Base-by-base conservation (phyloP, 495 filamentous ascomycete genomes). In the Daldinia childiae region DNA sequence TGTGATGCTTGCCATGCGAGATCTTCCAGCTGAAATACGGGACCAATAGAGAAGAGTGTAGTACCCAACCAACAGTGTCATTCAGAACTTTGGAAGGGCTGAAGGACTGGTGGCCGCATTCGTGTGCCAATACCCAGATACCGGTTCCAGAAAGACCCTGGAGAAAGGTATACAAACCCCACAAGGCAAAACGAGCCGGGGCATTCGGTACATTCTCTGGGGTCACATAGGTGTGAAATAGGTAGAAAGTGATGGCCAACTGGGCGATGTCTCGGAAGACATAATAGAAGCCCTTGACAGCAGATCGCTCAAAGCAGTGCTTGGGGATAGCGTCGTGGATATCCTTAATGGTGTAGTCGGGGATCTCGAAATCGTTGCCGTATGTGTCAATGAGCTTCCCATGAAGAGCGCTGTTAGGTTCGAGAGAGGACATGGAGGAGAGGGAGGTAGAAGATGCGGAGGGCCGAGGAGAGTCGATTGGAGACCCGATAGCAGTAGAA, bases 1-100 rank as follows among this genome's bases (percentile, higher is more conserved):
- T 94, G 87, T 97, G 93, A 84, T 97, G 93, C 87, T 94, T 93
- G 79, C 91, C 89, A 83, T 97, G 93, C 68, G 91, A 93, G 80
- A 95, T 91, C 84, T 95, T 93, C 93, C 93, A 97, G 71, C 91
- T 93, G 82, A 93, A 95, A 83, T 94, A 97, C 27, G 93, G 93
- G 27, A 95, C 93, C 36, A 96, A 82, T 58, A 97, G 84, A 38
- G 89, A 82, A 17, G 92, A 95, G 81, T 97, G 93, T 68, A 92
- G 87, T 77, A 93, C 77, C 89, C 91, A 95, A 68, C 93, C 93
- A 62, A 93, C 89, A n/a, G 90, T 87, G 80, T 95, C 92, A 81
- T 95, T 95, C 78, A 97, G 78, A 0, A 85, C 82, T 82, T 90
- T 91, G 72, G 90, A 94, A 6, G 90, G 82, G 24, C 93, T 95